Percentiles rank a stretch among this genome's conserved stretches.
Conservation (phyloP, 768 basidiomycete genomes). For the Leccinum olivaceopallidum region DNA sequence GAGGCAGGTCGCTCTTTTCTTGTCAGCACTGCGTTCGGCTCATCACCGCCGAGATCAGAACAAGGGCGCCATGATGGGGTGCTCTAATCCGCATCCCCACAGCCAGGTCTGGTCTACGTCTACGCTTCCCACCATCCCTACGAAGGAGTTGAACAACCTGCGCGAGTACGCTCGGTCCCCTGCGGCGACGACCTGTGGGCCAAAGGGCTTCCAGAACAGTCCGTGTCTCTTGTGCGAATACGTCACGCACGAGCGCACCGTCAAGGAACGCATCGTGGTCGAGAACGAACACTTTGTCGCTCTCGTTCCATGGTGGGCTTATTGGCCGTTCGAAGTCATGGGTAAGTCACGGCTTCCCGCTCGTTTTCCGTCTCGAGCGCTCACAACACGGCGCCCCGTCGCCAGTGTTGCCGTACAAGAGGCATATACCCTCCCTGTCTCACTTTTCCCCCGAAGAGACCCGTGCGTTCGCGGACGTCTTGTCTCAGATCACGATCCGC, state of each 20-base stretch:
- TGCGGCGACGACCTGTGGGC: constrained; percentile 42
- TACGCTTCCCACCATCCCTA: constrained; percentile 65
- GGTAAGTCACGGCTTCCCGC: constrained; percentile 37
- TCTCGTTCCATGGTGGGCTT: constrained; percentile 93
- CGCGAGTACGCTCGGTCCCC: constrained; percentile 44
- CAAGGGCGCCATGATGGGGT: constrained; percentile 94
- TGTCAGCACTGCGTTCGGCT: background rate
- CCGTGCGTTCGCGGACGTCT: constrained; percentile 60
- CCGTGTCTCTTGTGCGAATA: constrained; percentile 84
- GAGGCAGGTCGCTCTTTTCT: constrained; percentile 50
- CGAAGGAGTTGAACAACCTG: constrained; percentile 63
- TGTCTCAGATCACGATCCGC: constrained; percentile 61
- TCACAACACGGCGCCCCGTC: background rate
- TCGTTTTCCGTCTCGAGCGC: constrained; percentile 1
- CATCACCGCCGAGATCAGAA: constrained; percentile 48
- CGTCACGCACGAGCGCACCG: constrained; percentile 60
- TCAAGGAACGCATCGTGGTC: constrained; percentile 63
- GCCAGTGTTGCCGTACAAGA: constrained; percentile 70
- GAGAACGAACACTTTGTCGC: constrained; percentile 79
- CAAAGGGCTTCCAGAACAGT: constrained; percentile 54
- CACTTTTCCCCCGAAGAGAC: constrained; percentile 64
- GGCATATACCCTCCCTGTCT: constrained; percentile 74
- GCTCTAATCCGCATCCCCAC: constrained; percentile 93
- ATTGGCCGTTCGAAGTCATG: constrained; percentile 89
- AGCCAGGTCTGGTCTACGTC: constrained; percentile 88